Evolutionary conservation across 2,329 filamentous ascomycete genomes (phyloP), one percentile per base, ranked within the genome.

Genomic region (Fusarium citri): DNA sequence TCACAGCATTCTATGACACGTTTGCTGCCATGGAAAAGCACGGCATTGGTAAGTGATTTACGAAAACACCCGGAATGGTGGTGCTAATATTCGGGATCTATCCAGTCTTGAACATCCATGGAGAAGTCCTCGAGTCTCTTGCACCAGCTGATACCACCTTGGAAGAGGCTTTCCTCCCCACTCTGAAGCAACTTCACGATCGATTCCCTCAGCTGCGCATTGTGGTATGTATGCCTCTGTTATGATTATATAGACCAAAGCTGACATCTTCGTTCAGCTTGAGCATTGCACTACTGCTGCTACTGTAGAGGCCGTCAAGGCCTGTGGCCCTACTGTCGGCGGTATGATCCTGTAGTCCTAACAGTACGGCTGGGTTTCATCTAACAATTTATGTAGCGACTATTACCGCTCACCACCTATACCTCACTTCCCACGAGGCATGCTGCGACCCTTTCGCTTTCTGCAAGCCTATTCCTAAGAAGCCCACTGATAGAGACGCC

Each of bases 241-340:
- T 25, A n/a, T 16, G n/a, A 42, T 20, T 12, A 37, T 43, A 26
- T n/a, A 23, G 6, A 49, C 8, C 7, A 46, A 10, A 18, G n/a
- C 25, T 71, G 7, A 71, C 16, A 48, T 10, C 1, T 1, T 26
- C 37, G 16, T 54, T 18, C 16, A 78, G 76, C 80, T 96, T 48
- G 93, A 98, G 83, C 94, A 98, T 82, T 97, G 93, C 84, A 94
- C 94, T 14, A 97, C 94, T 2, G 90, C 89, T 2, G 93, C 92
- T 1, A 94, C 94, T 0, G 84, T 97, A 7, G 88, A 92, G 68
- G 90, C 93, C 1, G 94, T 98, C 37, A 86, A 87, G 69, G 83
- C 87, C 16, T 97, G 94, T 76, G 93, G 94, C 0, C 87, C 90
- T 20, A 92, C 88, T 5, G 95, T 98, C 25, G 91, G 87, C 1